Base-by-base conservation (phyloP, 1,284 basidiomycete species). In the Inonotus obliquus region DNA sequence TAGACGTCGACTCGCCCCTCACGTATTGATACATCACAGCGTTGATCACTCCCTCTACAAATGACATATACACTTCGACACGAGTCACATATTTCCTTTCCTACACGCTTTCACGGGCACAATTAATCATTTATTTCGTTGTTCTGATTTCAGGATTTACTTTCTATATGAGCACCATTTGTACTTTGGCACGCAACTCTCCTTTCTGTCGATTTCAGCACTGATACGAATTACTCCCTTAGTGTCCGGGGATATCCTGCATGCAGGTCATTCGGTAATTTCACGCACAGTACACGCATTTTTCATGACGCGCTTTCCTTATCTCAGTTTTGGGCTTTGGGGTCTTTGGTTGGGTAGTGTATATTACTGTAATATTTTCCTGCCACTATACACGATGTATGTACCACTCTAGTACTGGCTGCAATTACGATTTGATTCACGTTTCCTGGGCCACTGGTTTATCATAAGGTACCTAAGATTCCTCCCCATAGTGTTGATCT, bases 101-200 rank as follows among this genome's bases (percentile, higher is more conserved):
- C 2, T 35, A 14, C 21, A 47, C 29, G 14, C 41, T 10, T 32
- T 13, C 41, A 19, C 35, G 53, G 13, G 32, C 39, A 32, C 35
- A 45, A 23, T 48, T 17, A 32, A 37, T 38, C 21, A 35, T 21
- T 35, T 35, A 6, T 54, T 38, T 27, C 17, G 13, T 53, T n/a
- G 29, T 7, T 19, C 29, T 57, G 23, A 14, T 32, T 45, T 41
- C 27, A 29, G 7, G 14, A 37, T 35, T 60, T 25, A 27, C 11
- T n/a, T 45, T 47, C 38, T 19, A 23, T 44, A 55, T 48, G 44
- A 39, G 38, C 44, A 48, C 59, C 38, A 54, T 17, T 13, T 60
- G 52, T 60, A 60, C 29, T 47, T 21, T 60, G 32, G 54, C 35
- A n/a, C 17, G 51, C 59, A 60, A 19, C 35, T 38, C 29, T 54